phyloP scores from a whole-genome alignment of 1,284 basidiomycete genomes.

The Psilocybe mexicana region DNA sequence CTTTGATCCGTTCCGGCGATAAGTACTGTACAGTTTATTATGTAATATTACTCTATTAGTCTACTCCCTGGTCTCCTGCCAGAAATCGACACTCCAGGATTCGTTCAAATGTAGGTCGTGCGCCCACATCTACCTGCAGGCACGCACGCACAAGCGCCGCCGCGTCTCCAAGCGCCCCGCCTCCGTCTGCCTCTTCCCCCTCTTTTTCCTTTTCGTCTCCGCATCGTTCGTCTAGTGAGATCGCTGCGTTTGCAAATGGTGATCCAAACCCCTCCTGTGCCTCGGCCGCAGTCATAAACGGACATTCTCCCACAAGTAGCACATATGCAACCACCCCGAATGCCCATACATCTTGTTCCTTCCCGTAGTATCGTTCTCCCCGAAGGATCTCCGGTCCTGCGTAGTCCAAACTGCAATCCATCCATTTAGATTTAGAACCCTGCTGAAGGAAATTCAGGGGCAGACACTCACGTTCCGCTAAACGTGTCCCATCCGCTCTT shows the following conservation, averaged over 20 bases:
- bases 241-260: constrained; percentile 71
- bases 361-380: constrained; percentile 92
- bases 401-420: constrained; percentile 77
- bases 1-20: not conserved
- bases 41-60: constrained; percentile 15
- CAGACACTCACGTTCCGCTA: constrained; percentile 76
- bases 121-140: constrained; percentile 68
- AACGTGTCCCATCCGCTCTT: constrained; percentile 93
- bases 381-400: constrained; percentile 96
- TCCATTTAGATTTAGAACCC: constrained; percentile 4
- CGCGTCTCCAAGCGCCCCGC: constrained; percentile 79
- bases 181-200: constrained; percentile 76
- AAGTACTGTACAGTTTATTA: not conserved
- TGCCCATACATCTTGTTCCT: constrained; percentile 98
- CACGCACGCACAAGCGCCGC: constrained; percentile 80
- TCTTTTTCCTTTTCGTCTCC: constrained; percentile 67
- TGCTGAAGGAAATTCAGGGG: constrained; percentile 6
- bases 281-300: constrained; percentile 86
- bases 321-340: constrained; percentile 98
- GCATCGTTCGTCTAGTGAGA: constrained; percentile 76
- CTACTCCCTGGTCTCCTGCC: constrained; percentile 65
- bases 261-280: constrained; percentile 78
- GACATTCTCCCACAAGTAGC: constrained; percentile 92
- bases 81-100: constrained; percentile 81
- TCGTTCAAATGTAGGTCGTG: constrained; percentile 81